A percentile compares a stretch with the other conserved stretches of the same genome.
Conservation (phyloP, 257 asterid species). For the Solanum clarkiae region DNA sequence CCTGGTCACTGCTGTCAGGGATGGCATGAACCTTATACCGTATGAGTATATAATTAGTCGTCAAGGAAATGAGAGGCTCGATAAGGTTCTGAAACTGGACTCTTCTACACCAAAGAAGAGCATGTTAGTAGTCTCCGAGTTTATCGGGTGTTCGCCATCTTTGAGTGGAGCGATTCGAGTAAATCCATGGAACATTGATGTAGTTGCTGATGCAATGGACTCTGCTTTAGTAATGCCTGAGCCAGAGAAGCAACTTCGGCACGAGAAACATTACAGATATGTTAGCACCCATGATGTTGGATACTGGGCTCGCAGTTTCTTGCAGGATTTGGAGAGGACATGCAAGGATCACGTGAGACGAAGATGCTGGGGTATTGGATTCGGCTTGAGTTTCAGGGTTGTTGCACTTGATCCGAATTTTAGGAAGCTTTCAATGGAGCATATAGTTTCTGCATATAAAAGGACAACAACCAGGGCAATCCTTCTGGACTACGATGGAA, state of each 20-base stretch:
- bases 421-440: slow-evolving; percentile 74
- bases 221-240: slow-evolving; percentile 63
- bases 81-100: slow-evolving; percentile 37
- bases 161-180: slow-evolving; percentile 82
- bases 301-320: slow-evolving; percentile 86
- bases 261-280: slow-evolving; percentile 74
- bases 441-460: slow-evolving; percentile 74
- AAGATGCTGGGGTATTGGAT: slow-evolving; percentile 93
- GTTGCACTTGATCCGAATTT: slow-evolving; percentile 80
- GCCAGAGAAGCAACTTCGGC: slow-evolving; percentile 75
- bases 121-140: slow-evolving; percentile 82
- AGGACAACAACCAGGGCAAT: slow-evolving; percentile 58
- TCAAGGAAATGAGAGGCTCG: slow-evolving; percentile 59
- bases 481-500: slow-evolving; percentile 79
- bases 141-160: slow-evolving; percentile 84
- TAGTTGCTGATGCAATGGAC: slow-evolving; percentile 81
- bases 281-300: slow-evolving; percentile 87
- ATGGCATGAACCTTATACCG: slow-evolving; percentile 89
- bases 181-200: slow-evolving; percentile 83
- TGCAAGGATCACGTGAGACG: slow-evolving; percentile 69
- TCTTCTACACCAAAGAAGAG: slow-evolving; percentile 43
- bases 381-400: slow-evolving; percentile 74
- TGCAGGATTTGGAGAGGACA: slow-evolving; percentile 69
- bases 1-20: slow-evolving; percentile 87
- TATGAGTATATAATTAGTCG: slow-evolving; percentile 72